These are phyloP conservation scores for Ampelocalamus luodianensis DNA, from an alignment of 176 grass and related monocot species.

Conservation along the genomic window DNA sequence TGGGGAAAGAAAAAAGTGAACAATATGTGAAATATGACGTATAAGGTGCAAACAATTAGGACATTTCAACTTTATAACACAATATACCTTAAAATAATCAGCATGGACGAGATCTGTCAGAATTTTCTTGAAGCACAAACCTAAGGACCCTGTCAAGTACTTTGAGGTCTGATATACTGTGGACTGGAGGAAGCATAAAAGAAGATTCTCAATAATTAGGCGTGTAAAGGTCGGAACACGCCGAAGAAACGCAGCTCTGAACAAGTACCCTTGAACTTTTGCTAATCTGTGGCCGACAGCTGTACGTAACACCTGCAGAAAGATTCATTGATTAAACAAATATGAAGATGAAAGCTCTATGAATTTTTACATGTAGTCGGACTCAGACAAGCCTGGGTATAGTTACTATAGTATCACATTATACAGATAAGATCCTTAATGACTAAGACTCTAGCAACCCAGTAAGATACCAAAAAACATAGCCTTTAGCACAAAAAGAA, in stretches of 20 bases:
- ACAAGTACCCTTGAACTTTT: constrained; percentile 94
- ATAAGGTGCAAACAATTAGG: neutral
- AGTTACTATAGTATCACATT: neutral
- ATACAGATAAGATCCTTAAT: constrained; percentile 14
- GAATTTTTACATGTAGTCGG: constrained; percentile 19
- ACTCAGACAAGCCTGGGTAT: neutral
- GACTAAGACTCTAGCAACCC: neutral
- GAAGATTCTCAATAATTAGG: constrained; percentile 87
- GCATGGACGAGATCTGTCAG: constrained; percentile 91
- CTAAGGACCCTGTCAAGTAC: constrained; percentile 83
- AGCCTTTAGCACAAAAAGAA: neutral
- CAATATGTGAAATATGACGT: neutral
- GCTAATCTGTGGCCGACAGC: constrained; percentile 89
- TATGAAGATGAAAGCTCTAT: neutral
- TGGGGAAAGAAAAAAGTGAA: neutral
- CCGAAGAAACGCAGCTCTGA: constrained; percentile 84
- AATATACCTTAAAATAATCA: constrained; percentile 93
- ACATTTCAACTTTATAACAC: constrained; percentile 20
- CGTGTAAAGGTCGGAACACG: constrained; percentile 78
- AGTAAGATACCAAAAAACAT: constrained; percentile 22
- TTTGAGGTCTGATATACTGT: constrained; percentile 83
- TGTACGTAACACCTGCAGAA: constrained; percentile 83
- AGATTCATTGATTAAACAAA: neutral
- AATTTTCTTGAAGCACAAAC: constrained; percentile 91
- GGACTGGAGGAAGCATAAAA: constrained; percentile 94